These are phyloP conservation scores for Boletus calvinii DNA, from an alignment of 1,284 basidiomycete species.

Conservation along the genomic window DNA sequence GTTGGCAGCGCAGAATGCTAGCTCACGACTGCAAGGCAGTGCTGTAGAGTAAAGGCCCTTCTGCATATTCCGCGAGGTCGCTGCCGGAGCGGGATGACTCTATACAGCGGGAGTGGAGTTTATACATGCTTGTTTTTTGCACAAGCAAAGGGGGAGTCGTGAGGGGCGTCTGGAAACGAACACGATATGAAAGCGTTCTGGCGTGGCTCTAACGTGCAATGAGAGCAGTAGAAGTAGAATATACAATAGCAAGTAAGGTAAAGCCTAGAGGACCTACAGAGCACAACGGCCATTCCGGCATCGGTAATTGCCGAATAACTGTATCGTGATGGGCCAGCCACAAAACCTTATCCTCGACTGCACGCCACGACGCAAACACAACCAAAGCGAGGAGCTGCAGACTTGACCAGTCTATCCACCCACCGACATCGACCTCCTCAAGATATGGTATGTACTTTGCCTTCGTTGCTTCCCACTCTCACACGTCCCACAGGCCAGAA, in stretches of 20 bases:
- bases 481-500: slow-evolving; percentile 39
- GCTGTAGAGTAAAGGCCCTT: slow-evolving; percentile 38
- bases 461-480: slow-evolving; percentile 6
- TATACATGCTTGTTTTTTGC: slow-evolving; percentile 49
- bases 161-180: too few species aligned
- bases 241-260: slow-evolving; percentile 41
- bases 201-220: slow-evolving; percentile 41
- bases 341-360: slow-evolving; percentile 35
- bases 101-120: slow-evolving; percentile 49
- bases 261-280: slow-evolving; percentile 47
- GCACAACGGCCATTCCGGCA: slow-evolving; percentile 40
- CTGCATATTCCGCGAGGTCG: slow-evolving; percentile 51
- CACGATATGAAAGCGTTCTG: slow-evolving; percentile 28
- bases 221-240: slow-evolving; percentile 38
- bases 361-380: slow-evolving; percentile 26
- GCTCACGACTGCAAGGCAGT: slow-evolving; percentile 53
- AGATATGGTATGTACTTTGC: slow-evolving; percentile 59
- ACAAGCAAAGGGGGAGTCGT: too few species aligned
- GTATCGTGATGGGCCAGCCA: slow-evolving; percentile 33
- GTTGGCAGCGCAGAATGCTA: not conserved
- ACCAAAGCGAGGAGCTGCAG: slow-evolving; percentile 25
- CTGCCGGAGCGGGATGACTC: slow-evolving; percentile 40
- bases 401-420: slow-evolving; percentile 14
- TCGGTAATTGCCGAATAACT: slow-evolving; percentile 32
- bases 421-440: slow-evolving; percentile 51